Conservation (phyloP, 495 filamentous ascomycete species). For the Hyaloscypha finlandica region DNA sequence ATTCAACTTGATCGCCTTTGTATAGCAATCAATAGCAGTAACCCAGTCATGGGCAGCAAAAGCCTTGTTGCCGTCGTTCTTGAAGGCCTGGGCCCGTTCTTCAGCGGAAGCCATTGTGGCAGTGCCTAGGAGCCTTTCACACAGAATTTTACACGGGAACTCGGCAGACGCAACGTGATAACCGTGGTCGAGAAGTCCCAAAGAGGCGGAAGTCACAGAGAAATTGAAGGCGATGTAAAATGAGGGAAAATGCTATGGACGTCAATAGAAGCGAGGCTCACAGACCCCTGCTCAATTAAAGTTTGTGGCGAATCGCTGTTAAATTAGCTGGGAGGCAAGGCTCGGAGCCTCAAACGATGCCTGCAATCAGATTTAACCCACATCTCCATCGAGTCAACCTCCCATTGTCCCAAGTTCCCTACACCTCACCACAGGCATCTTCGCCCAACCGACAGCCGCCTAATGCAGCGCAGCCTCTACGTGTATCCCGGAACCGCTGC, state of each 20-base stretch:
- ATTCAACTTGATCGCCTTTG: conserved; percentile 84
- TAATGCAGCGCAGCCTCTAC: not conserved
- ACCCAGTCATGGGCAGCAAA: conserved; percentile 89
- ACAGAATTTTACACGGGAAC: not conserved
- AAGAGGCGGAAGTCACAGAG: not conserved
- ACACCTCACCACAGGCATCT: not conserved
- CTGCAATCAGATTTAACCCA: not conserved
- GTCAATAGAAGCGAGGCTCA: not conserved
- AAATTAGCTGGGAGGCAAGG: not conserved
- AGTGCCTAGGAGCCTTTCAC: not conserved
- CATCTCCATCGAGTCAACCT: not conserved
- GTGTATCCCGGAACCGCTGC: not conserved
- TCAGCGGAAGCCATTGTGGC: conserved; percentile 33
- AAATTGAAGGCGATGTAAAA: not conserved
- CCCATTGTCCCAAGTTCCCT: not conserved
- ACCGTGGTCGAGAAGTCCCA: not conserved
- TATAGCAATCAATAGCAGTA: conserved; percentile 81
- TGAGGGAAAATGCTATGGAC: not conserved
- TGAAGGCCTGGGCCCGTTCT: conserved; percentile 77
- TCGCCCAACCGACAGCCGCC: not conserved
- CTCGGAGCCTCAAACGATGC: not conserved
- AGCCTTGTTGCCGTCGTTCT: conserved; percentile 92
- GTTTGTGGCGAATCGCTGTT: not conserved
- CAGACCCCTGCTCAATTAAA: not conserved
- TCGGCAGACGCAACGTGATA: not conserved